Percentiles rank a stretch among this genome's conserved stretches.
Conservation (phyloP, 2,329 filamentous ascomycete genomes). For the Paecilomyces fulvus region DNA sequence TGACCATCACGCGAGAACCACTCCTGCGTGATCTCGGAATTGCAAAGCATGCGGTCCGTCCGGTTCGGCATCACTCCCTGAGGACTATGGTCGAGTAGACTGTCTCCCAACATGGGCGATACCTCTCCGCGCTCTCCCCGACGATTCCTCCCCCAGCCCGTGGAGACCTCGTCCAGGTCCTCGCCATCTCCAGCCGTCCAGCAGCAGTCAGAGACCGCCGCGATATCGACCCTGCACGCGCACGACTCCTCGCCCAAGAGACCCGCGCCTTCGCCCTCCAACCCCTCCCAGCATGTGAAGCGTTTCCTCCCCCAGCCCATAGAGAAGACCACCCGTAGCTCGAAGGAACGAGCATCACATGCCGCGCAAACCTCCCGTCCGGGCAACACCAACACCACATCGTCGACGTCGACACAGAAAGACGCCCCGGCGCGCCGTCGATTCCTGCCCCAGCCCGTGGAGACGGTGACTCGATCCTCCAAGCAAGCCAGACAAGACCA, state of each 20-base stretch:
- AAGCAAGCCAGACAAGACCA: not conserved
- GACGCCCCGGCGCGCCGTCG: slow-evolving; percentile 3
- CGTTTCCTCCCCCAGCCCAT: slow-evolving; percentile 35
- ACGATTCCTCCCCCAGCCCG: slow-evolving; percentile 22
- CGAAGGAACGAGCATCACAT: slow-evolving; percentile 19
- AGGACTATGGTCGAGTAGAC: not conserved
- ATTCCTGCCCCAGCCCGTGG: slow-evolving; percentile 20
- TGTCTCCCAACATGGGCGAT: slow-evolving; percentile 13
- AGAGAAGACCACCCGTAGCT: slow-evolving; percentile 36
- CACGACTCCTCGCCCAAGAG: too few species aligned
- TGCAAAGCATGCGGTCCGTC: not conserved
- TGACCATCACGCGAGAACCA: not conserved
- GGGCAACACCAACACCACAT: slow-evolving; percentile 1
- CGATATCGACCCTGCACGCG: too few species aligned
- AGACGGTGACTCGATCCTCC: slow-evolving; percentile 44
- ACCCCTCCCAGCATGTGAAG: slow-evolving; percentile 5
- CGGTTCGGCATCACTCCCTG: not conserved
- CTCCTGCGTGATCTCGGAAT: too few species aligned
- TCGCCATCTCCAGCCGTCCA: slow-evolving; percentile 4
- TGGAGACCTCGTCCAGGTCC: slow-evolving; percentile 26
- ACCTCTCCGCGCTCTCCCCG: slow-evolving; percentile 11
- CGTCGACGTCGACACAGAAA: not conserved
- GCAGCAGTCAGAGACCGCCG: not conserved
- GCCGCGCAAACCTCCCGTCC: too few species aligned
- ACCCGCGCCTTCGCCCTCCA: not conserved